A percentile compares a stretch with the other conserved stretches of the same genome.
phyloP scores from a whole-genome alignment of 1,139 yeast species.

The Taphrina communis region DNA sequence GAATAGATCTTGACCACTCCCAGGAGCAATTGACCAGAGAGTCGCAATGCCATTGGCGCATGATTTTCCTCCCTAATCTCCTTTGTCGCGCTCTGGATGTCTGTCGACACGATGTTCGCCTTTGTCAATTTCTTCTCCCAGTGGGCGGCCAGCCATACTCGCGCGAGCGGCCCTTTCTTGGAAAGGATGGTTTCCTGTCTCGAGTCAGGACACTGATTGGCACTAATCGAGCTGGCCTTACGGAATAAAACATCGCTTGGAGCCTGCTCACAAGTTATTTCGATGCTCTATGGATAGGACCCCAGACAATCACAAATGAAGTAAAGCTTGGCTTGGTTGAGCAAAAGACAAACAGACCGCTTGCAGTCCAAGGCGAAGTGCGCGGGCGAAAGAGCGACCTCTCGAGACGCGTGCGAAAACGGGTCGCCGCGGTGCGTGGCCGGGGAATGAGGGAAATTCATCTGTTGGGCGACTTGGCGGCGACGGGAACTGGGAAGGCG shows the following conservation, averaged over 20 bases:
- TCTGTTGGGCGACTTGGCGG: slow-evolving; percentile 8
- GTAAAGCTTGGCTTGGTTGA: too few species aligned
- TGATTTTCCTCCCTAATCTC: slow-evolving; percentile 54
- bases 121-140: slow-evolving; percentile 80
- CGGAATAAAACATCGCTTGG: slow-evolving; percentile 30
- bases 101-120: slow-evolving; percentile 73
- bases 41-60: slow-evolving; percentile 71
- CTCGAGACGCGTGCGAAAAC: slow-evolving; percentile 13
- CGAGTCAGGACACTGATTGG: slow-evolving; percentile 38
- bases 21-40: slow-evolving; percentile 84
- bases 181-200: slow-evolving; percentile 47
- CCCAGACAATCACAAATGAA: too few species aligned
- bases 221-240: background rate
- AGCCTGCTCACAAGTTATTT: slow-evolving; percentile 11
- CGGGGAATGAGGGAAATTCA: slow-evolving; percentile 7
- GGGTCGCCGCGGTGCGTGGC: background rate
- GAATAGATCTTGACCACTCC: slow-evolving; percentile 91
- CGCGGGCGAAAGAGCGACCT: background rate
- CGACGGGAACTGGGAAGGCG: background rate
- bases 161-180: slow-evolving; percentile 77
- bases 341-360: too few species aligned
- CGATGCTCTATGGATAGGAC: background rate
- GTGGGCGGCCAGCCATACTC: slow-evolving; percentile 93
- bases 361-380: background rate
- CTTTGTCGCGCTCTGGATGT: slow-evolving; percentile 70